Evolutionary conservation across 306 rosid genomes (phyloP).

Genomic region (apple (Malus domestica)): ASM211411v1 NC_041798.1:37891001-37891500

Average conservation of each 20-base stretch:
- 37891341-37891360: constrained; percentile 51
- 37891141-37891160: constrained; percentile 22
- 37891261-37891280: constrained; percentile 41
- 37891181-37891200: constrained; percentile 69
- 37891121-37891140: constrained; percentile 41
- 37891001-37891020: constrained; percentile 5
- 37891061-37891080: constrained; percentile 67
- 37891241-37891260: constrained; percentile 40
- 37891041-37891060: background rate
- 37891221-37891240: constrained; percentile 70
- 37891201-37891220: constrained; percentile 82
- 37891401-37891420: constrained; percentile 2
- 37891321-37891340: constrained; percentile 99
- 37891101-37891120: constrained; percentile 36
- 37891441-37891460: constrained; percentile 65
- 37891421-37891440: constrained; percentile 31
- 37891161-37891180: constrained; percentile 36
- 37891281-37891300: constrained; percentile 65
- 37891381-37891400: constrained; percentile 3
- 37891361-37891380: constrained; percentile 23
- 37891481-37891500: constrained; percentile 40
- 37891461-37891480: constrained; percentile 45
- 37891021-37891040: background rate
- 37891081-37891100: constrained; percentile 75
- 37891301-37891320: constrained; percentile 89